Evolutionary conservation across 148 eudicot genomes (phyloP).

Genomic region (Dysphania ambrosioides): DNA sequence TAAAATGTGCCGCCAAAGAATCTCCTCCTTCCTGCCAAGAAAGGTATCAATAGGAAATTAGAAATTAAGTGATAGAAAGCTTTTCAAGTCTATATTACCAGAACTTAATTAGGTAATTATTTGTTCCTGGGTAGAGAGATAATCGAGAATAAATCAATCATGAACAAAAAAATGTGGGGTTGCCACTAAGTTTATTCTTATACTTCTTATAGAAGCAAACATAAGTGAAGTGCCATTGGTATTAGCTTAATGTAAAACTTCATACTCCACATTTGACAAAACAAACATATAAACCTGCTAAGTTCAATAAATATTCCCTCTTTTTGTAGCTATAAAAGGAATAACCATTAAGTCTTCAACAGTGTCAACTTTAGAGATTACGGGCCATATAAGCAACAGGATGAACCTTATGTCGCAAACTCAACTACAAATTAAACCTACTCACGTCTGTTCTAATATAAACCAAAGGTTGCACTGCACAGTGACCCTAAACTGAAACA

Average conservation of each 20-base stretch:
- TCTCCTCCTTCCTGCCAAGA: slow-evolving; percentile 72
- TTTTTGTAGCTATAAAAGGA: neutral
- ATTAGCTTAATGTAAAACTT: neutral
- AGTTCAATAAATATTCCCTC: neutral
- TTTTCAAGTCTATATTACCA: neutral
- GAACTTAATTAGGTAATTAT: neutral
- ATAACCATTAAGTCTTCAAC: neutral
- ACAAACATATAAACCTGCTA: neutral
- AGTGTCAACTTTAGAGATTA: neutral
- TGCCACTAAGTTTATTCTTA: neutral
- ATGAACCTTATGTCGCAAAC: neutral
- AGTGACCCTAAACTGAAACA: neutral
- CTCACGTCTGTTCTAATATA: neutral
- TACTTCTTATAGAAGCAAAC: neutral
- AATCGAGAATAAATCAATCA: neutral
- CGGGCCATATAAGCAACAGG: neutral
- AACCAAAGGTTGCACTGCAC: neutral
- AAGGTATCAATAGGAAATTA: neutral
- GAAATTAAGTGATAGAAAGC: neutral
- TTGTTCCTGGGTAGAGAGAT: neutral
- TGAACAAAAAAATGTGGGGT: neutral
- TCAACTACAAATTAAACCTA: neutral
- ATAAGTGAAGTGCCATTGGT: neutral
- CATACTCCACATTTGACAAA: neutral
- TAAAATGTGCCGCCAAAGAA: slow-evolving; percentile 69